These are phyloP conservation scores for Peniophora sp. DNA, from an alignment of 1,284 basidiomycete genomes.

Conservation along the genomic window DNA sequence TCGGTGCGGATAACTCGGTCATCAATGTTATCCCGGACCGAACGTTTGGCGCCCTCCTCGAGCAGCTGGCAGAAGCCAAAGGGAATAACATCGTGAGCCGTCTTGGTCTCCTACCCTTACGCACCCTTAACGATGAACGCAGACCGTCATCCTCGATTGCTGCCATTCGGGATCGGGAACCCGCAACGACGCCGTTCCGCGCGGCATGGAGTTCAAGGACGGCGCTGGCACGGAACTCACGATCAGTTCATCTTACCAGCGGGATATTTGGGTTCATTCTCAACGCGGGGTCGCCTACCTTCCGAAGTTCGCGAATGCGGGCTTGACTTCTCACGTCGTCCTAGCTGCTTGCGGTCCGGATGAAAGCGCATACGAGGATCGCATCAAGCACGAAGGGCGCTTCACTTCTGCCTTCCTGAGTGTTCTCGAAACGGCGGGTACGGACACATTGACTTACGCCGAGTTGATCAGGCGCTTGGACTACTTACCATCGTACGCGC, in stretches of 20 bases:
- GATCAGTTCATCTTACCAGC: not conserved
- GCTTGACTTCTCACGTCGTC: not conserved
- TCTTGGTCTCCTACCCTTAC: not conserved
- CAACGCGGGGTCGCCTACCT: not conserved
- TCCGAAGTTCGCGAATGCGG: not conserved
- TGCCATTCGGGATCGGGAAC: not conserved
- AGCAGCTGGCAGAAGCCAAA: not conserved
- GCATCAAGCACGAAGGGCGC: not conserved
- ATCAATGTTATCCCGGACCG: not conserved
- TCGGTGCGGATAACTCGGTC: not conserved
- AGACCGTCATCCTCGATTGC: constrained; percentile 1
- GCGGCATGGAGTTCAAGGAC: not conserved
- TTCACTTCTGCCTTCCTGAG: not conserved
- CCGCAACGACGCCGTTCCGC: not conserved
- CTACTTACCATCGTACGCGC: too few relatives aligned
- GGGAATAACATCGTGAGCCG: not conserved
- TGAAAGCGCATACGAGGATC: not conserved
- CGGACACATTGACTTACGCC: too few relatives aligned
- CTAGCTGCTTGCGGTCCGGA: not conserved
- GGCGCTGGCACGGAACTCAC: not conserved
- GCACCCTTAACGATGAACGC: not conserved
- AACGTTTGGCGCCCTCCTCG: not conserved
- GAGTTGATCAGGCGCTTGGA: too few relatives aligned
- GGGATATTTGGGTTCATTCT: not conserved
- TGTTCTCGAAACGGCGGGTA: not conserved